These are phyloP conservation scores for Apiotrichum siamense DNA, from an alignment of 1,284 basidiomycete genomes.

Conservation along the genomic window DNA sequence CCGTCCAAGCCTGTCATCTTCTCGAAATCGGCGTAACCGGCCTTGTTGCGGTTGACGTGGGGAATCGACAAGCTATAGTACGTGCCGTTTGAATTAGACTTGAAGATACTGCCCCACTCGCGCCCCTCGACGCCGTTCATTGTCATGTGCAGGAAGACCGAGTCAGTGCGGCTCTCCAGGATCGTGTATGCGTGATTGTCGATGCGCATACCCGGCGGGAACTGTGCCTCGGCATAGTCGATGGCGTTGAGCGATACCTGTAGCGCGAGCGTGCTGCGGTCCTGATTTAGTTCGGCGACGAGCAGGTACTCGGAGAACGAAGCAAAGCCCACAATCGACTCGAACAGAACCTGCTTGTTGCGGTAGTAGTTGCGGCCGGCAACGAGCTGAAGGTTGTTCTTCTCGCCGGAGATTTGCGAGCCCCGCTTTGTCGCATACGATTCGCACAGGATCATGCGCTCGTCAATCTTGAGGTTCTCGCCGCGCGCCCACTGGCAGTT, in stretches of 20 bases:
- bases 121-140: slow-evolving; percentile 68
- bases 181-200: slow-evolving; percentile 60
- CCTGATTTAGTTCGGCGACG: slow-evolving; percentile 68
- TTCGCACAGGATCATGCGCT: slow-evolving; percentile 86
- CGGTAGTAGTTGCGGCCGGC: slow-evolving; percentile 70
- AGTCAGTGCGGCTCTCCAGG: slow-evolving; percentile 85
- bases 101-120: slow-evolving; percentile 88
- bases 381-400: slow-evolving; percentile 72
- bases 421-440: slow-evolving; percentile 76
- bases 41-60: slow-evolving; percentile 79
- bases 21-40: slow-evolving; percentile 94
- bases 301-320: slow-evolving; percentile 95
- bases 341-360: slow-evolving; percentile 70
- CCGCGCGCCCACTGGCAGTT: slow-evolving; percentile 91
- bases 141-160: slow-evolving; percentile 93
- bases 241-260: slow-evolving; percentile 88
- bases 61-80: slow-evolving; percentile 84
- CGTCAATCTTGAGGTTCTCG: slow-evolving; percentile 66
- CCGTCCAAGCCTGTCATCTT: slow-evolving; percentile 96
- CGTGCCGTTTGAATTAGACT: slow-evolving; percentile 94
- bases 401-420: slow-evolving; percentile 56
- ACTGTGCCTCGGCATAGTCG: slow-evolving; percentile 74
- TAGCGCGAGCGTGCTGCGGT: slow-evolving; percentile 57
- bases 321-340: slow-evolving; percentile 84
- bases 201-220: slow-evolving; percentile 83